phyloP scores from a whole-genome alignment of 768 basidiomycete species.

The Fomitopsis pulvina region DNA sequence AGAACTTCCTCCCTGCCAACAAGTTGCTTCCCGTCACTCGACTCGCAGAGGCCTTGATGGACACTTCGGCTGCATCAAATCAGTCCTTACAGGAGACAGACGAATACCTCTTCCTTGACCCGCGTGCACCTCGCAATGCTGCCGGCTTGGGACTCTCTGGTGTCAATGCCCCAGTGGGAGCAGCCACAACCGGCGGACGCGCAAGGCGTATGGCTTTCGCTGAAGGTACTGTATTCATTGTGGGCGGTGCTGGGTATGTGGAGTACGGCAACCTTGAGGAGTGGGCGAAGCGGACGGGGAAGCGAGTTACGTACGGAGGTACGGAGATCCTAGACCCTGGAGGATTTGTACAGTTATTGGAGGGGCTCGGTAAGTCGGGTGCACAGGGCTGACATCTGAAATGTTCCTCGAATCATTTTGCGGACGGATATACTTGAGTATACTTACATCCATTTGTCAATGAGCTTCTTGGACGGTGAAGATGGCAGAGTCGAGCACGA shows the following conservation, averaged over 20 bases:
- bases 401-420: too few species aligned
- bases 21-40: slow-evolving; percentile 91
- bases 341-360: slow-evolving; percentile 72
- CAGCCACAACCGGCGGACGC: slow-evolving; percentile 28
- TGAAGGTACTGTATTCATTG: slow-evolving; percentile 89
- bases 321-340: slow-evolving; percentile 92
- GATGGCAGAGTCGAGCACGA: too few species aligned
- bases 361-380: slow-evolving; percentile 46
- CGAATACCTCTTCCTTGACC: slow-evolving; percentile 92
- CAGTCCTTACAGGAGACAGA: slow-evolving; percentile 95
- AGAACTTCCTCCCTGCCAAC: slow-evolving; percentile 93
- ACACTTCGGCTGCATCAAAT: slow-evolving; percentile 88
- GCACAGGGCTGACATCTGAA: slow-evolving; percentile 1
- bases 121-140: slow-evolving; percentile 61
- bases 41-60: slow-evolving; percentile 94
- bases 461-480: neutral
- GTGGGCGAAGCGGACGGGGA: slow-evolving; percentile 80
- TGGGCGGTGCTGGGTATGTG: slow-evolving; percentile 95
- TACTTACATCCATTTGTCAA: neutral
- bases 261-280: slow-evolving; percentile 96
- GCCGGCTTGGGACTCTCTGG: slow-evolving; percentile 42
- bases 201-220: slow-evolving; percentile 67
- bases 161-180: slow-evolving; percentile 24
- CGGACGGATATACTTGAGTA: too few species aligned
- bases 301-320: slow-evolving; percentile 88